Evolutionary conservation across 805 yeast species (phyloP), one percentile per base, ranked within the genome.

Genomic region (Lipomyces sp.): DNA sequence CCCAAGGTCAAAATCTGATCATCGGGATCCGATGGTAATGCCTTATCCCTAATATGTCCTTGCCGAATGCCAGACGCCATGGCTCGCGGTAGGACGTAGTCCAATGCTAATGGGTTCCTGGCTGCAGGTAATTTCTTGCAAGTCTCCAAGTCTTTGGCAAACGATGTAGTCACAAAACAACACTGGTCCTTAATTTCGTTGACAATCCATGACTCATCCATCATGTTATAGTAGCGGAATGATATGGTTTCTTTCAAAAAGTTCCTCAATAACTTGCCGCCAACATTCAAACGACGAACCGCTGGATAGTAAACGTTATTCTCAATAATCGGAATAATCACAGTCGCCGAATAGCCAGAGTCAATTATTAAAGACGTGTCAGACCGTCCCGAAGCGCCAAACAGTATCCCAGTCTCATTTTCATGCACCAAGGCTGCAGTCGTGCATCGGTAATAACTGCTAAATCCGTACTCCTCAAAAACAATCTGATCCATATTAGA

Each of bases 401-500:
- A 51, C 32, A 57, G 39, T 30, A 33, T 50, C 30, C 54, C 57
- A 6, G 32, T 30, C 18, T 69, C 64, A 48, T 64, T 64, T 59
- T 66, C 71, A 37, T 63, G 61, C 4, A 61, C 69, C 13, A 70
- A 57, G 8, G 58, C 61, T 10, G 71, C 75, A 0, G 80, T 82
- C 0, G 90, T 85, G 30, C 90, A 84, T 65, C 96, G 82, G 69
- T 87, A 89, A 66, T 90, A 83, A 39, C 86, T 84, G 13, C 82
- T 82, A 74, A 95, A 90, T 2, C 91, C 96, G 74, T 88, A 95
- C 74, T 95, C 98, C 77, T 95, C 99, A 79, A 96, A 94, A 0
- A 95, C 84, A 0, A 95, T 89, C 78, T 92, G 97, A 76, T 95
- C 98, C 15, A 91, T 89, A 76, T 90, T 90, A 71, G 87, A 87